Conservation (phyloP, 768 basidiomycete species). For the Termitomyces sp. region DNA sequence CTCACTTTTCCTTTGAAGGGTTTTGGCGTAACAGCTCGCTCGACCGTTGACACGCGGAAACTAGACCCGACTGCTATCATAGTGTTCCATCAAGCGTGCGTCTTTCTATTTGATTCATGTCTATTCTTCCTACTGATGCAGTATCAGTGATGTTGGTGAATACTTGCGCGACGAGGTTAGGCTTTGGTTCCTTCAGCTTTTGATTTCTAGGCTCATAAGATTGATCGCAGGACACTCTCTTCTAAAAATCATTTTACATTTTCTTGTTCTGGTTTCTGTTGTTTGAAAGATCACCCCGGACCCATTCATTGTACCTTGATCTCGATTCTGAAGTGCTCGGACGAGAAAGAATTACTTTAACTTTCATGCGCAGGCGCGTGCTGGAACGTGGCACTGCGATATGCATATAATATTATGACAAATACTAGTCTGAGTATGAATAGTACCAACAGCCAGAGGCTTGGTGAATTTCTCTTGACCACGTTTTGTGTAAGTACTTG, state of each 20-base stretch:
- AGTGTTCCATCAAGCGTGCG: constrained; percentile 97
- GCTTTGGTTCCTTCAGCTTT: constrained; percentile 4
- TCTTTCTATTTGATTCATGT: constrained; percentile 6
- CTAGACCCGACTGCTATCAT: constrained; percentile 96
- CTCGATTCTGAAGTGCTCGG: constrained; percentile 45
- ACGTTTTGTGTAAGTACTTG: neutral
- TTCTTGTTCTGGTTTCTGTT: constrained; percentile 3
- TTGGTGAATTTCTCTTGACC: neutral
- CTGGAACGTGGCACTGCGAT: constrained; percentile 2
- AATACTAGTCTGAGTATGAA: neutral
- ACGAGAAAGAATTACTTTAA: constrained; percentile 24
- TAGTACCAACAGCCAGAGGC: neutral
- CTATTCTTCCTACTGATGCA: constrained; percentile 2
- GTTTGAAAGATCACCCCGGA: constrained; percentile 16
- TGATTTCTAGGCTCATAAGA: constrained; percentile 11
- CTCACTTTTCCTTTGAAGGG: constrained; percentile 51
- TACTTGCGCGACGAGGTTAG: constrained; percentile 93
- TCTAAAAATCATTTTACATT: constrained; percentile 37
- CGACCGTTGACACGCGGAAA: constrained; percentile 95
- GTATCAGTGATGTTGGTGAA: constrained; percentile 88
- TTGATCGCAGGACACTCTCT: constrained; percentile 66
- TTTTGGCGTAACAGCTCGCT: constrained; percentile 95
- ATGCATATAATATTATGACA: neutral
- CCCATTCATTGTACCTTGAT: constrained; percentile 18
- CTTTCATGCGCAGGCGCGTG: constrained; percentile 17